Base-by-base conservation (phyloP, 2,329 filamentous ascomycete species). In the Calonectria multiphialidica region DNA sequence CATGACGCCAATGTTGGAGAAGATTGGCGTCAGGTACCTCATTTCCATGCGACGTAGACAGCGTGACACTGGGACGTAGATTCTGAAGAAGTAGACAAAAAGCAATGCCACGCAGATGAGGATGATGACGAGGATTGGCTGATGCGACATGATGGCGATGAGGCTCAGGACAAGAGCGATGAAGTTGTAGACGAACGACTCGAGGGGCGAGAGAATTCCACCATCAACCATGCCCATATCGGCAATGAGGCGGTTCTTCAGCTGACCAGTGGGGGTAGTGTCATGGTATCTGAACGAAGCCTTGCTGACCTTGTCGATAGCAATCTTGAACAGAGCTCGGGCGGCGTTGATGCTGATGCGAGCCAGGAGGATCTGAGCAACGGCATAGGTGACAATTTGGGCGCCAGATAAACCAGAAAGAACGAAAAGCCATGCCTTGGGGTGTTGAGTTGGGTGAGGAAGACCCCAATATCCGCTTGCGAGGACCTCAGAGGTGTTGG, bases 271-370 rank as follows among this genome's bases (percentile, higher is more conserved):
- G 0, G 96, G 96, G 0, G 96, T 98, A 5, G 95, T 91, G 80
- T 98, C 96, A 84, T 98, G 97, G 82, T 96, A 98, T 1, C 95
- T 91, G 84, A 98, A 98, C 0, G 93, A 96, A 0, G 95, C 94
- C 77, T 92, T 90, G 80, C 93, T 93, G 62, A 98, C 94, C 64
- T 90, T 90, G 2, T 89, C 85, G 84, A 98, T 91, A 23, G 95
- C 94, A 45, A 91, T 88, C 72, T 87, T 87, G 83, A 98, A 98
- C 62, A 98, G 89, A 8, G 87, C 86, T 77, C 93, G 94, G 0
- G 94, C 94, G 0, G 95, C 94, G 37, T 90, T 90, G 81, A 97
- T 96, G 25, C 95, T 91, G 74, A 98, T 94, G n/a, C 93, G 85
- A 15, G 96, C 88, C 79, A 96, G 90, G 37, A 94, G 87, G 7